phyloP scores from a whole-genome alignment of 257 asterid genomes.

The Solanum etuberosum region DNA sequence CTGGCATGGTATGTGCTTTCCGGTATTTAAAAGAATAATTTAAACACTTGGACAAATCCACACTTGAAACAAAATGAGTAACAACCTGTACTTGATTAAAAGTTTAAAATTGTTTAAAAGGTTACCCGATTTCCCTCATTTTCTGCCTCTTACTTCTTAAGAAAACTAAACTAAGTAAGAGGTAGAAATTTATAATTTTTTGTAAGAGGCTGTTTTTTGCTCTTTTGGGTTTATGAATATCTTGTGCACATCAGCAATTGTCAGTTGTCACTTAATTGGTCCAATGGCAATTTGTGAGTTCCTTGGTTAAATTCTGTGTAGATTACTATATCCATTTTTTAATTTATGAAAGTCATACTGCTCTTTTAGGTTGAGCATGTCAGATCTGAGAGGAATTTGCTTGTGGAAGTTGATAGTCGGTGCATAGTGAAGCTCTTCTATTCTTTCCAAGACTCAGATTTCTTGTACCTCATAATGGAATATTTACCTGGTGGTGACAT shows the following conservation, averaged over 20 bases:
- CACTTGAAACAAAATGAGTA: background rate
- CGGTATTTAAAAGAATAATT: background rate
- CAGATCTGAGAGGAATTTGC: constrained; percentile 93
- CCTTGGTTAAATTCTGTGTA: background rate
- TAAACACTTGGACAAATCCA: background rate
- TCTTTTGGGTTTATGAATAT: background rate
- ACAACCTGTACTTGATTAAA: background rate
- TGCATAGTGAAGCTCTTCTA: constrained; percentile 91
- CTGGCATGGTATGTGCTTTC: background rate
- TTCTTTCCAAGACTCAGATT: constrained; percentile 94
- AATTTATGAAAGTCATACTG: background rate
- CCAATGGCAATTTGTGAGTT: background rate
- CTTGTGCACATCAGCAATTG: background rate
- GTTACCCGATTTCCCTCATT: background rate
- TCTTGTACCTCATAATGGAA: constrained; percentile 89
- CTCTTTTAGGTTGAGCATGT: constrained; percentile 87
- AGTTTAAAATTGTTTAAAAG: background rate
- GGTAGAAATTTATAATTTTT: background rate
- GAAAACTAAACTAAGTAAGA: background rate
- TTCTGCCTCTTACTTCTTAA: background rate
- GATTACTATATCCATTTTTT: background rate
- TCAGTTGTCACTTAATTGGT: background rate
- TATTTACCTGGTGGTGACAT: constrained; percentile 98
- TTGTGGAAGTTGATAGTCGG: constrained; percentile 94
- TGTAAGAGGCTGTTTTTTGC: background rate